A percentile compares a stretch with the other conserved stretches of the same genome.
Evolutionary conservation across 2,329 filamentous ascomycete genomes (phyloP).

Genomic region (Scedosporium boydii): DNA sequence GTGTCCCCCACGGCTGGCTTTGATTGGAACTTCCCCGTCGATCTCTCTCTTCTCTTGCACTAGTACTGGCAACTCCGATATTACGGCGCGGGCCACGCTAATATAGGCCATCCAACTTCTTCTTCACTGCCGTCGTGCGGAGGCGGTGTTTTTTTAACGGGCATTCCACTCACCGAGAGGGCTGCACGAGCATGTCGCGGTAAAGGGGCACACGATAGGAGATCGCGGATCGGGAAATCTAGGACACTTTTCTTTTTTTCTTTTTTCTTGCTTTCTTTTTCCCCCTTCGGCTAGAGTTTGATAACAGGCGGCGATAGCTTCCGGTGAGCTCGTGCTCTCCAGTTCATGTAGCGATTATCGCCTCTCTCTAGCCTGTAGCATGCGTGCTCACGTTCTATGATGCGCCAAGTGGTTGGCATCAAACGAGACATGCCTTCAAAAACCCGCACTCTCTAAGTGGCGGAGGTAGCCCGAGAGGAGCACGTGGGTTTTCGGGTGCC

Average conservation of each 20-base stretch:
- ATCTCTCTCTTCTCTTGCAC: not conserved
- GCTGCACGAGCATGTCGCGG: not conserved
- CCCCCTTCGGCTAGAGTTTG: no score
- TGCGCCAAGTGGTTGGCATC: no score
- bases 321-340: no score
- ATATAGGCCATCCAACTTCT: not conserved
- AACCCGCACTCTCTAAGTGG: no score
- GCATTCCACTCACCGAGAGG: not conserved
- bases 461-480: not conserved
- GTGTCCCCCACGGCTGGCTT: not conserved
- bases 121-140: no score
- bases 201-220: not conserved
- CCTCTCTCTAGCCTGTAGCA: no score
- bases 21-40: not conserved
- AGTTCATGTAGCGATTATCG: no score
- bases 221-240: not conserved
- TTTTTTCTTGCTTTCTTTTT: slow-evolving; percentile 9
- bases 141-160: not conserved
- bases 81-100: not conserved
- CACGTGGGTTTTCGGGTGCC: not conserved
- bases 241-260: slow-evolving; percentile 7
- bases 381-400: no score
- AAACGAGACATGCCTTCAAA: no score
- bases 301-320: no score
- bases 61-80: not conserved